phyloP scores from a whole-genome alignment of 1,284 basidiomycete species.

The Trichosporon inkin region DNA sequence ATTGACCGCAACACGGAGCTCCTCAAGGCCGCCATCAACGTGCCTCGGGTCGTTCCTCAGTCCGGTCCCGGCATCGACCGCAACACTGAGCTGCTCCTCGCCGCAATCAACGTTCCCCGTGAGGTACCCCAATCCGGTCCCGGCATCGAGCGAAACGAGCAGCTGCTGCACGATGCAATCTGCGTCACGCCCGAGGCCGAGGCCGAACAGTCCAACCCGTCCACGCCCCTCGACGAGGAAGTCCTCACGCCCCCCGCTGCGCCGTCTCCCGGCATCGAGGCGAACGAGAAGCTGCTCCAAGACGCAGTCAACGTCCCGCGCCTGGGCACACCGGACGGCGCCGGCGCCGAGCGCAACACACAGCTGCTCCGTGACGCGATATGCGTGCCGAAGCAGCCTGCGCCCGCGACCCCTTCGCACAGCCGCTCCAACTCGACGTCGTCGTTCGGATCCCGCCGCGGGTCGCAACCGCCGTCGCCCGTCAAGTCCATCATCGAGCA shows the following conservation, averaged over 20 bases:
- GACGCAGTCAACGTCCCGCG: not conserved
- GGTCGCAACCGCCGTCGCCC: not conserved
- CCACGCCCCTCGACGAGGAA: not conserved
- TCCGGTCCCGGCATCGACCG: not conserved
- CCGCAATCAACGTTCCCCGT: not conserved
- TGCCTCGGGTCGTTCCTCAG: not conserved
- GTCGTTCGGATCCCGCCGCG: not conserved
- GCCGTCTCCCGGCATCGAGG: not conserved
- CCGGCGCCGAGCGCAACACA: not conserved
- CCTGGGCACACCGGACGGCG: not conserved
- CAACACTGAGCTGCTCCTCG: not conserved
- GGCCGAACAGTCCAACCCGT: not conserved
- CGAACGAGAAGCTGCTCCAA: not conserved
- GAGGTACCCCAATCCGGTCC: not conserved
- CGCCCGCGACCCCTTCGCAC: not conserved
- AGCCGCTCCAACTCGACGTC: not conserved
- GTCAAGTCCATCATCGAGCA: slow-evolving; percentile 5
- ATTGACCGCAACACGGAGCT: not conserved
- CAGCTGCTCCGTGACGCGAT: not conserved
- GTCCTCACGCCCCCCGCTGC: not conserved
- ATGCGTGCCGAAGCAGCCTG: not conserved
- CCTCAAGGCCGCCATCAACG: not conserved
- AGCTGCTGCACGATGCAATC: not conserved
- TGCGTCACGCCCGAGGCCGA: not conserved
- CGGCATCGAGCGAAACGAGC: not conserved